phyloP scores from a whole-genome alignment of 2,329 filamentous ascomycete species.

The Cladosporium sp. region DNA sequence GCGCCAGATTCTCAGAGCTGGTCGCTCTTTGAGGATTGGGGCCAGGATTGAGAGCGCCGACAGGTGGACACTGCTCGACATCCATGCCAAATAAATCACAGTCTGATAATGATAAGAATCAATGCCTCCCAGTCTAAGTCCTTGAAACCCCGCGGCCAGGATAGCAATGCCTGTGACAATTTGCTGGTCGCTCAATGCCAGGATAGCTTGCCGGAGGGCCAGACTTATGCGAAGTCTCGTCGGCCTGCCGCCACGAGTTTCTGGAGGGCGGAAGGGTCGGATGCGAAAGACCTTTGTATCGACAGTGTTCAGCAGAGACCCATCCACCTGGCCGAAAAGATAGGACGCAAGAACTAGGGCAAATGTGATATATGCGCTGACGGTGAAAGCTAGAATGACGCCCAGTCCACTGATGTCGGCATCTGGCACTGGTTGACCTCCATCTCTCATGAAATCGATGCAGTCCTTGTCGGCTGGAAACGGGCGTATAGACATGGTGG shows the following conservation, averaged over 20 bases:
- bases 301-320: constrained; percentile 22
- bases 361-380: constrained; percentile 27
- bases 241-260: background rate
- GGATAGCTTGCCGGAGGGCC: constrained; percentile 12
- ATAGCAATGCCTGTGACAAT: constrained; percentile 23
- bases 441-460: constrained; percentile 10
- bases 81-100: constrained; percentile 34
- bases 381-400: constrained; percentile 26
- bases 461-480: background rate
- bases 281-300: constrained; percentile 15
- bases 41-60: constrained; percentile 27
- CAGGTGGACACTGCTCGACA: constrained; percentile 33
- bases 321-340: constrained; percentile 23
- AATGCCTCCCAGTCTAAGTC: constrained; percentile 24
- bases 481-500: background rate
- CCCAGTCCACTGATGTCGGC: constrained; percentile 28
- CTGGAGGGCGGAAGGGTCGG: constrained; percentile 17
- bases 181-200: constrained; percentile 14
- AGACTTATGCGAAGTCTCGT: background rate
- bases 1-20: constrained; percentile 24
- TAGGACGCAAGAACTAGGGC: constrained; percentile 23
- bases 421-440: constrained; percentile 19
- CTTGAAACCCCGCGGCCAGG: constrained; percentile 28
- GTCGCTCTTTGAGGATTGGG: constrained; percentile 20
- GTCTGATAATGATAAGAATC: constrained; percentile 32